These are phyloP conservation scores for Bidens hawaiensis DNA, from an alignment of 140 eudicot genomes.

Conservation along the genomic window DNA sequence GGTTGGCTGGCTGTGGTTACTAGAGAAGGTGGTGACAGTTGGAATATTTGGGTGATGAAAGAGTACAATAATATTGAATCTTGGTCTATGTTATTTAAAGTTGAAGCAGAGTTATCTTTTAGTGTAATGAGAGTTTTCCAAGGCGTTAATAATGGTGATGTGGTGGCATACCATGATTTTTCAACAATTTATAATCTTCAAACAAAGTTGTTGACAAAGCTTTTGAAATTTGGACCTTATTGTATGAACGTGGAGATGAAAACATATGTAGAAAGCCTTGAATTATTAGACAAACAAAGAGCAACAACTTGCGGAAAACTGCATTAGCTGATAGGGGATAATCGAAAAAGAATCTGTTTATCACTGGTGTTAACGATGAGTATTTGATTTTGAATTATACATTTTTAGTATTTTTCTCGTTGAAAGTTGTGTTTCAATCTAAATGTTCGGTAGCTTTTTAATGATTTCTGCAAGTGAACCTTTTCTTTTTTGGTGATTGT, in stretches of 20 bases:
- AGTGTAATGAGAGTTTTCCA: neutral
- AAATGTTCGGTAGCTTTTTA: too few species aligned
- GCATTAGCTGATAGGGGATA: neutral
- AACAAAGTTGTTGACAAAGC: neutral
- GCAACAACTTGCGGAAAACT: neutral
- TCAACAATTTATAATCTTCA: neutral
- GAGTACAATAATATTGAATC: neutral
- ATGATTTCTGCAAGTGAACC: too few species aligned
- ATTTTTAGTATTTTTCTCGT: neutral
- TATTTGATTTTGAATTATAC: neutral
- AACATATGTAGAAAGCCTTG: conserved; percentile 13
- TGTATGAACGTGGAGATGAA: neutral
- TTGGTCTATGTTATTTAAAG: conserved; percentile 1
- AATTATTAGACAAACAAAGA: conserved; percentile 3
- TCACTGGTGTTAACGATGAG: neutral
- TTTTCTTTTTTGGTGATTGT: too few species aligned
- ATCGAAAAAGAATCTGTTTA: neutral
- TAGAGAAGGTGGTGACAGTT: neutral
- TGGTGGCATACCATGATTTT: neutral
- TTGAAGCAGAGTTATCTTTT: neutral
- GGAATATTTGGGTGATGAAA: conserved; percentile 14
- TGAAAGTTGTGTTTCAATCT: too few species aligned
- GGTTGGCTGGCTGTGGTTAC: conserved; percentile 20
- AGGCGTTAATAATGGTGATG: neutral
- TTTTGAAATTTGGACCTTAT: neutral